Percentiles rank a stretch among this genome's conserved stretches.
Evolutionary conservation across 495 filamentous ascomycete genomes (phyloP).

Genomic region (Talaromyces wortmannii): DNA sequence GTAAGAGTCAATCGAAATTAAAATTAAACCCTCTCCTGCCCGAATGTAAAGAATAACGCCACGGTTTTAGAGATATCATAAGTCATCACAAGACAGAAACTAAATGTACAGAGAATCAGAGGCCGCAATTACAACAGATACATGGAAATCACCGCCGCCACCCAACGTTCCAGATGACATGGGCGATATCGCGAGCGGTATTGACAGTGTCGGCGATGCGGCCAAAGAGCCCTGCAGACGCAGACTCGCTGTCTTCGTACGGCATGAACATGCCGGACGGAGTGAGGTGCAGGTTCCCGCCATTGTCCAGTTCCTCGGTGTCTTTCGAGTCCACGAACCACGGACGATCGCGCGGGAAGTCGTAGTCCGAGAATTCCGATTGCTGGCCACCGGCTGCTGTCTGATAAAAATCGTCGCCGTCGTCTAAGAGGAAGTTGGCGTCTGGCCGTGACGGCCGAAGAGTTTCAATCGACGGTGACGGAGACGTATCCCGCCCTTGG

Average conservation of each 20-base stretch:
- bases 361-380: slow-evolving; percentile 10
- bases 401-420: slow-evolving; percentile 41
- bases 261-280: slow-evolving; percentile 84
- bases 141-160: slow-evolving; percentile 60
- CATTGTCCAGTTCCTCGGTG: slow-evolving; percentile 19
- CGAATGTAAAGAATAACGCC: too few species aligned
- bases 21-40: too few species aligned
- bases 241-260: slow-evolving; percentile 58
- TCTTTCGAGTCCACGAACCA: slow-evolving; percentile 33
- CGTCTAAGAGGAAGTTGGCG: slow-evolving; percentile 62
- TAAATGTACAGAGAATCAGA: not conserved
- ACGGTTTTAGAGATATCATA: not conserved
- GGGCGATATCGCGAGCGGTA: slow-evolving; percentile 90
- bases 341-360: slow-evolving; percentile 17
- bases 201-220: slow-evolving; percentile 91
- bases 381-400: slow-evolving; percentile 22
- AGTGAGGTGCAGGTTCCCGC: slow-evolving; percentile 50
- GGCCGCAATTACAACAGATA: not conserved
- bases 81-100: not conserved
- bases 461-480: slow-evolving; percentile 73
- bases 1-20: too few species aligned
- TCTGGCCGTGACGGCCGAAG: slow-evolving; percentile 64
- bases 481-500: slow-evolving; percentile 35
- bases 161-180: slow-evolving; percentile 97
- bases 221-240: slow-evolving; percentile 60